Base-by-base conservation (phyloP, 1,284 basidiomycete species). In the Ganoderma lingzhi region DNA sequence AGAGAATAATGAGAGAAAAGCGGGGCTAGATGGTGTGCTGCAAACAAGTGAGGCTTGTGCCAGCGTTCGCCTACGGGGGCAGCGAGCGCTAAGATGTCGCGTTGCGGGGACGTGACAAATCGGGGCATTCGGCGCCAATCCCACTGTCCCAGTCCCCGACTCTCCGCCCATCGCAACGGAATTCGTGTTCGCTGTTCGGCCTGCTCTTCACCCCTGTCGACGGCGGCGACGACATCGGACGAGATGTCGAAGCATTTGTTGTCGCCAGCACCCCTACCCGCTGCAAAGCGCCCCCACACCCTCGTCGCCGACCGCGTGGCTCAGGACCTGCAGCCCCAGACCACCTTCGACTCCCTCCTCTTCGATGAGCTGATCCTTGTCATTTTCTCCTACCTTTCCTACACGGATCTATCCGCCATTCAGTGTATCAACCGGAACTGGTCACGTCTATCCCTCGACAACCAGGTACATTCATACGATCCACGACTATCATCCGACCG, bases 311-410 rank as follows among this genome's bases (percentile, higher is more conserved):
- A 62, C 17, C 48, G 23, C 6, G 6, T 48, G 44, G 37, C n/a
- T 17, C 42, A 37, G 9, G 37, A 59, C n/a, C 60, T 69, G 17
- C 67, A 69, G 15, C 75, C 66, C 58, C 70, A 44, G 23, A 39
- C 67, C 41, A 84, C 82, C 48, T 90, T 93, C 76, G 87, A 91
- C 71, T 35, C 30, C 35, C 81, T 48, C 6, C 45, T 94, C 53
- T 94, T 88, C 76, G 93, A 94, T 73, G 93, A 94, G 79, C 85
- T 94, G 60, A 82, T 93, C 64, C 82, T 94, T 37, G 84, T 84
- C 74, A 89, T 94, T 67, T 93, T 94, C 82, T 89, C 91, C 2
- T 85, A 90, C 79, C 84, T 94, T 41, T 85, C 87, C 28, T 88
- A 85, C 81, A 75, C 80, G 32, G 92, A 93, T 79, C 87, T 94